Evolutionary conservation across 148 eudicot species (phyloP).

Genomic region (Rhododendron henanense): DNA sequence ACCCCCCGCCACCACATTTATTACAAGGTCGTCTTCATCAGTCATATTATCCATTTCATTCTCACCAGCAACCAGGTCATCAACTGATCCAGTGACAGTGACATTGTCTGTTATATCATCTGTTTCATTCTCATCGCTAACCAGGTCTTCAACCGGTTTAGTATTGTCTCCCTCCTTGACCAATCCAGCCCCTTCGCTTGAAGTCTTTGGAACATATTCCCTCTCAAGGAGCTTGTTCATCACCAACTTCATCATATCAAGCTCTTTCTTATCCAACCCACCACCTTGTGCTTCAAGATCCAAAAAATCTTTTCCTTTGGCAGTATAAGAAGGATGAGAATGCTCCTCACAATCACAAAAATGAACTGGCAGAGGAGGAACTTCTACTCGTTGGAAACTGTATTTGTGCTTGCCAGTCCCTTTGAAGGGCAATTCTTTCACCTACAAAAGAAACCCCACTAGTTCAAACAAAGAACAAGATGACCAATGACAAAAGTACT

Average conservation of each 20-base stretch:
- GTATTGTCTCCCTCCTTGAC: constrained; percentile 11
- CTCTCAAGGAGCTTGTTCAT: constrained; percentile 50
- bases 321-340: constrained; percentile 26
- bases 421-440: constrained; percentile 58
- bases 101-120: constrained; percentile 17
- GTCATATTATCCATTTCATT: constrained; percentile 27
- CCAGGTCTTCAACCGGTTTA: constrained; percentile 20
- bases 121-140: constrained; percentile 24
- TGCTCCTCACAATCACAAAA: constrained; percentile 93
- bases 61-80: constrained; percentile 26
- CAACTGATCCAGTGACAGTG: constrained; percentile 11
- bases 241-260: constrained; percentile 51
- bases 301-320: constrained; percentile 16
- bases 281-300: constrained; percentile 29
- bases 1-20: constrained; percentile 46
- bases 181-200: constrained; percentile 11
- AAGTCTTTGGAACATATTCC: constrained; percentile 22
- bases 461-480: constrained; percentile 6
- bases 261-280: constrained; percentile 55
- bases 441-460: constrained; percentile 34
- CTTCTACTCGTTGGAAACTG: constrained; percentile 84
- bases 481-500: neutral
- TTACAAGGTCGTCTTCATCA: constrained; percentile 64
- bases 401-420: constrained; percentile 98
- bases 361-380: constrained; percentile 59